Conservation (phyloP, 169 alveolate species). For the Plasmodium fragile region DNA sequence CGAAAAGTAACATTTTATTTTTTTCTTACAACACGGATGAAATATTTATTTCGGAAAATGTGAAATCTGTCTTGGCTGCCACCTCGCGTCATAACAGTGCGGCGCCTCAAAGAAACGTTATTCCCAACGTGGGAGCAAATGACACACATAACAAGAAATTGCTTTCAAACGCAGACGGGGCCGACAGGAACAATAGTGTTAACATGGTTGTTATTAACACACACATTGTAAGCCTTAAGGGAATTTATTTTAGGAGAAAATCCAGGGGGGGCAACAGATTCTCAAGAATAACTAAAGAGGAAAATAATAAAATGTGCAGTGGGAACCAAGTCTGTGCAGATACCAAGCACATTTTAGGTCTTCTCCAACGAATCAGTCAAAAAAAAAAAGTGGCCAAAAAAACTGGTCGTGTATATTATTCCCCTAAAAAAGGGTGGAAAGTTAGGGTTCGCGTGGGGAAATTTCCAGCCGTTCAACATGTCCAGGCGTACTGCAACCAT, state of each 20-base stretch:
- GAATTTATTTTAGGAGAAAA: constrained; percentile 6
- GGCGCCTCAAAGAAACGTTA: neutral
- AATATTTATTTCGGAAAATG: constrained; percentile 71
- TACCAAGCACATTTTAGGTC: neutral
- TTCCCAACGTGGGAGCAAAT: neutral
- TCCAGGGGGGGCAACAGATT: neutral
- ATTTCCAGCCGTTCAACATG: neutral
- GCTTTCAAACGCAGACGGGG: neutral
- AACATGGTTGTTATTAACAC: constrained; percentile 57
- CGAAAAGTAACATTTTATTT: constrained; percentile 71
- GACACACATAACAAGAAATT: neutral
- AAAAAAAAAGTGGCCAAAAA: neutral
- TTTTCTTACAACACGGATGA: constrained; percentile 63
- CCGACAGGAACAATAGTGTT: neutral
- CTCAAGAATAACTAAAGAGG: neutral
- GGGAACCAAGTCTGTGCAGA: neutral
- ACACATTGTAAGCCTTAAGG: constrained; percentile 43
- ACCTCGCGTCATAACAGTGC: neutral
- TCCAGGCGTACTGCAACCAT: neutral
- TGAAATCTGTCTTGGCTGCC: constrained; percentile 24
- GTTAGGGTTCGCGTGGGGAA: neutral
- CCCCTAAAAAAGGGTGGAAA: constrained; percentile 7
- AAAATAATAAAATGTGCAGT: neutral
- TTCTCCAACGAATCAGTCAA: neutral
- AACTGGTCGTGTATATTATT: constrained; percentile 8